phyloP scores from a whole-genome alignment of 345 rosid genomes.

The Excoecaria cochinchinensis region DNA sequence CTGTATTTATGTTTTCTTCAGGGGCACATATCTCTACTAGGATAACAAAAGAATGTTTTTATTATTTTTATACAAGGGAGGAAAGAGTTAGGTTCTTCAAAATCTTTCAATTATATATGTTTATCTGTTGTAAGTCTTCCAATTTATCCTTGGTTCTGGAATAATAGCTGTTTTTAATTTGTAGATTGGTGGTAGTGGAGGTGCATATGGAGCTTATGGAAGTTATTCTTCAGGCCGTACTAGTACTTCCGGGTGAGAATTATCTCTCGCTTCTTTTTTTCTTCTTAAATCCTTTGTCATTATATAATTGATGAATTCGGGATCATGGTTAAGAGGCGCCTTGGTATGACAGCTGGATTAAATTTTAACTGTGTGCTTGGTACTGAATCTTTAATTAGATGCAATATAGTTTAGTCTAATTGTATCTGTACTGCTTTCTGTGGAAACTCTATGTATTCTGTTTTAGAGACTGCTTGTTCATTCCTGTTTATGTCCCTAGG shows the following conservation, averaged over 20 bases:
- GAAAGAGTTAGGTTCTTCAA: neutral
- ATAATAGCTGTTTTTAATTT: conserved; percentile 19
- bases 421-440: neutral
- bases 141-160: neutral
- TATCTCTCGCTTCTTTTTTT: neutral
- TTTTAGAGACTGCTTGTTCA: neutral
- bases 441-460: neutral
- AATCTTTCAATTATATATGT: neutral
- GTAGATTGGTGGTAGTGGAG: conserved; percentile 69
- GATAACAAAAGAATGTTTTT: neutral
- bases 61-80: neutral
- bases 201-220: conserved; percentile 85
- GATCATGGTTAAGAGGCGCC: neutral
- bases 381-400: conserved; percentile 13
- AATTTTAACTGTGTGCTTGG: neutral
- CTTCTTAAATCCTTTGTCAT: neutral
- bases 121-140: neutral
- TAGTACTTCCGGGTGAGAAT: conserved; percentile 75
- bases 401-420: conserved; percentile 5
- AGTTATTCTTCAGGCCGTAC: conserved; percentile 77
- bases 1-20: neutral
- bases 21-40: neutral
- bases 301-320: neutral
- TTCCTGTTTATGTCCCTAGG: neutral
- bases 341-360: neutral